A percentile compares a stretch with the other conserved stretches of the same genome.
Conservation (phyloP, 2,329 filamentous ascomycete species). For the Dactylellina cionopaga region DNA sequence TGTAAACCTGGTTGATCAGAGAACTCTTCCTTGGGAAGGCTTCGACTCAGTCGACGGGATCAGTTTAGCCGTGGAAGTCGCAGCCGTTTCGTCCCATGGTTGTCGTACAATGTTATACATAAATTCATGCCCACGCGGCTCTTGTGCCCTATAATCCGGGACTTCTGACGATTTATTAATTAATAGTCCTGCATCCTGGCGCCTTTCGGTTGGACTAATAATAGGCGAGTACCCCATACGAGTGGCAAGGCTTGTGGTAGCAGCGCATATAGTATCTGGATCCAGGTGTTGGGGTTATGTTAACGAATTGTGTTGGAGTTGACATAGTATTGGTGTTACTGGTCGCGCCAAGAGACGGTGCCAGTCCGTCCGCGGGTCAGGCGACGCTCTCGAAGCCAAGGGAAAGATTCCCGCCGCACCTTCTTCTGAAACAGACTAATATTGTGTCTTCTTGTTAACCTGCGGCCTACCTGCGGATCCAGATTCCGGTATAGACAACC, state of each 20-base stretch:
- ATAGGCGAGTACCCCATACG: slow-evolving; percentile 22
- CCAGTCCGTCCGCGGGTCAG: slow-evolving; percentile 45
- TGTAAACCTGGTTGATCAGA: slow-evolving; percentile 20
- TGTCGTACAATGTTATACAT: slow-evolving; percentile 28
- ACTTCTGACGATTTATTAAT: slow-evolving; percentile 34
- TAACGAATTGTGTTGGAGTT: slow-evolving; percentile 24
- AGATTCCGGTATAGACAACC: slow-evolving; percentile 38
- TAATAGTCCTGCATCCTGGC: background rate
- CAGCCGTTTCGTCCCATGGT: slow-evolving; percentile 51
- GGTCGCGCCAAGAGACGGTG: slow-evolving; percentile 27
- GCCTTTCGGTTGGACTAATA: slow-evolving; percentile 28
- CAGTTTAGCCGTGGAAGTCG: slow-evolving; percentile 49
- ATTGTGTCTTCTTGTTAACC: slow-evolving; percentile 11
- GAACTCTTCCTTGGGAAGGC: background rate
- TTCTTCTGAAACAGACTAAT: slow-evolving; percentile 37
- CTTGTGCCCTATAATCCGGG: slow-evolving; percentile 38
- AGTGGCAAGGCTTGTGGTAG: slow-evolving; percentile 13
- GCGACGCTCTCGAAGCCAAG: slow-evolving; percentile 22
- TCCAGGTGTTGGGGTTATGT: no score
- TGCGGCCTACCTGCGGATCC: slow-evolving; percentile 35
- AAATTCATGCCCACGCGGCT: slow-evolving; percentile 24
- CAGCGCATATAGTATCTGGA: no score
- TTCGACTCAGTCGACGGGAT: slow-evolving; percentile 21
- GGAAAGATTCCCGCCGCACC: slow-evolving; percentile 15
- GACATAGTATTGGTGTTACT: slow-evolving; percentile 18